Conservation (phyloP, 2,329 filamentous ascomycete genomes). For the Grosmannia serpens region DNA sequence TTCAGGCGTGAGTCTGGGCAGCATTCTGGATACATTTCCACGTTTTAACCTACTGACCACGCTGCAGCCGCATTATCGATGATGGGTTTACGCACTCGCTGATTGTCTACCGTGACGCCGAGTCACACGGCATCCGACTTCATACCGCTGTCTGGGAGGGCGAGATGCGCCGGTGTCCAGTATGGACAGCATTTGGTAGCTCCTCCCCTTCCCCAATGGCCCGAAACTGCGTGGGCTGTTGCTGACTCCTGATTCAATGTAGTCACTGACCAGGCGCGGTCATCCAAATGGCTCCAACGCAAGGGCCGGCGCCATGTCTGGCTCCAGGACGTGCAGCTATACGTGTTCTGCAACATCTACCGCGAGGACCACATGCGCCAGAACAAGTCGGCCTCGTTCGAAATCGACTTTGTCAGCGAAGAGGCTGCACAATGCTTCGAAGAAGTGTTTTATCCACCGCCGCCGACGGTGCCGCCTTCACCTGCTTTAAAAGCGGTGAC, state of each 20-base stretch:
- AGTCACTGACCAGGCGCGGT: slow-evolving; percentile 42
- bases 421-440: slow-evolving; percentile 29
- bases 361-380: slow-evolving; percentile 39
- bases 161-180: slow-evolving; percentile 39
- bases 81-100: slow-evolving; percentile 42
- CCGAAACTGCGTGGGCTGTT: too few species aligned
- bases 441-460: slow-evolving; percentile 24
- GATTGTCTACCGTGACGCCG: slow-evolving; percentile 39
- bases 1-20: slow-evolving; percentile 38
- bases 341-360: slow-evolving; percentile 48
- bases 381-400: slow-evolving; percentile 34
- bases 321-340: slow-evolving; percentile 43
- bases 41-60: neutral
- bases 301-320: slow-evolving; percentile 35
- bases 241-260: neutral
- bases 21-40: neutral
- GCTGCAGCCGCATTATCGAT: slow-evolving; percentile 42
- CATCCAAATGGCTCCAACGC: slow-evolving; percentile 38
- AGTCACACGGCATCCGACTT: slow-evolving; percentile 38
- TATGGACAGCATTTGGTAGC: slow-evolving; percentile 55
- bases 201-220: neutral
- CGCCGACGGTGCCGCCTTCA: neutral
- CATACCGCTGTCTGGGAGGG: slow-evolving; percentile 46
- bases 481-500: neutral
- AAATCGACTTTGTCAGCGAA: slow-evolving; percentile 36